phyloP scores from a whole-genome alignment of 2,329 filamentous ascomycete species.

The Venturia oleaginea region DNA sequence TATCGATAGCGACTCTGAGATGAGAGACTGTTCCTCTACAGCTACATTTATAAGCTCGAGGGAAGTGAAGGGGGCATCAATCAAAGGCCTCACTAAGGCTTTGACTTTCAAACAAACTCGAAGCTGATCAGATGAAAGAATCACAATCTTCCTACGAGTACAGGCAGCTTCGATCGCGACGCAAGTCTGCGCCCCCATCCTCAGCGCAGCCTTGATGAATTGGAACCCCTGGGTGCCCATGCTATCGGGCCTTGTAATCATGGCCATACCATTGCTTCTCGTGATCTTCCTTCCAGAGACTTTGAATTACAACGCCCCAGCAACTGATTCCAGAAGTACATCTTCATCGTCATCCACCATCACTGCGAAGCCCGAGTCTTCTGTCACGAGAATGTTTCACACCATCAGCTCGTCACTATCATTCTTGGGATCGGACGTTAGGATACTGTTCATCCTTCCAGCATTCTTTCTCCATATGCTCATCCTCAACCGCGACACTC shows the following conservation, averaged over 20 bases:
- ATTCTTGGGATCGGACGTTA: conserved; percentile 24
- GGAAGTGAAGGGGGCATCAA: too few relatives aligned
- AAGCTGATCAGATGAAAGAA: conserved; percentile 16
- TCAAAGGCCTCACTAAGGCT: too few relatives aligned
- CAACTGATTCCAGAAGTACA: background rate
- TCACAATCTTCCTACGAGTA: conserved; percentile 23
- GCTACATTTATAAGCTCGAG: too few relatives aligned
- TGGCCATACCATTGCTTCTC: conserved; percentile 16
- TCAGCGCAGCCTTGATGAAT: conserved; percentile 27
- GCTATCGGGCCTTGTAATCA: conserved; percentile 19
- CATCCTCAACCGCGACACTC: conserved; percentile 21
- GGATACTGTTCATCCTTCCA: conserved; percentile 23
- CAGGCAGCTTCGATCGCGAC: conserved; percentile 22
- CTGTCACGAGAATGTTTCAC: background rate
- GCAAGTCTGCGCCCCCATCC: conserved; percentile 23
- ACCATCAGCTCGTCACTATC: conserved; percentile 17
- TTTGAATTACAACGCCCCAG: conserved; percentile 18
- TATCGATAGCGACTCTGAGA: too few relatives aligned
- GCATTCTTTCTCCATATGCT: conserved; percentile 24
- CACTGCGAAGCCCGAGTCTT: background rate
- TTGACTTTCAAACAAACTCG: background rate
- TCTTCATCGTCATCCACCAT: background rate
- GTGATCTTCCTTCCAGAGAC: conserved; percentile 26
- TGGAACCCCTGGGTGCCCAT: conserved; percentile 26
- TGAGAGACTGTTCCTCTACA: too few relatives aligned